phyloP scores from a whole-genome alignment of 2,329 filamentous ascomycete species.

The Fusarium sp. region DNA sequence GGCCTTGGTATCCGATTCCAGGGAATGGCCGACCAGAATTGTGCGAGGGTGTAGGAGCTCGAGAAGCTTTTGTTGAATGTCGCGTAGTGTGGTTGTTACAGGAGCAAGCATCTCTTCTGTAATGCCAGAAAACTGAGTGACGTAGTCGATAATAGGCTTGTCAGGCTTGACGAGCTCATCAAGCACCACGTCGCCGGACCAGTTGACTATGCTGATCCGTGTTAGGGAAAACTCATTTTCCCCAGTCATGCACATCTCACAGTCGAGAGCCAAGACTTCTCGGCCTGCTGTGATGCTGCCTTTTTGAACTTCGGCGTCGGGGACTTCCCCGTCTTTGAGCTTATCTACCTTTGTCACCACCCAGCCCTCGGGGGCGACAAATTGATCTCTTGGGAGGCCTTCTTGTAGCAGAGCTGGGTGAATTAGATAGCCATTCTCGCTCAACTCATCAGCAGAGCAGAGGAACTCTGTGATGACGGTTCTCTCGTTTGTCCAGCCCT shows the following conservation, averaged over 20 bases:
- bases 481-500: conserved; percentile 80
- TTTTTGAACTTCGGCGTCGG: conserved; percentile 80
- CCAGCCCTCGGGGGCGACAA: conserved; percentile 80
- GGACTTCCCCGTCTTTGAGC: conserved; percentile 77
- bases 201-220: conserved; percentile 87
- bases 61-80: conserved; percentile 86
- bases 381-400: conserved; percentile 68
- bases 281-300: conserved; percentile 89
- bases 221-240: conserved; percentile 87
- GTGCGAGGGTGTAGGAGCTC: conserved; percentile 79
- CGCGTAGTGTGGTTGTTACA: conserved; percentile 85
- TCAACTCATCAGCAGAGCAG: conserved; percentile 79
- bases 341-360: conserved; percentile 81
- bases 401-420: conserved; percentile 83
- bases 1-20: conserved; percentile 88
- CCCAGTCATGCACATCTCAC: conserved; percentile 96
- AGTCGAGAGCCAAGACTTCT: conserved; percentile 87
- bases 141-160: conserved; percentile 90
- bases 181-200: conserved; percentile 86
- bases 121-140: conserved; percentile 94
- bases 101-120: conserved; percentile 86
- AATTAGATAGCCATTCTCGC: conserved; percentile 86
- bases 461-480: conserved; percentile 89
- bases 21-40: conserved; percentile 84
- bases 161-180: conserved; percentile 95